Percentiles rank a stretch among this genome's conserved stretches.
Conservation (phyloP, 106 monocot species). For the Platanthera guangdongensis region DNA sequence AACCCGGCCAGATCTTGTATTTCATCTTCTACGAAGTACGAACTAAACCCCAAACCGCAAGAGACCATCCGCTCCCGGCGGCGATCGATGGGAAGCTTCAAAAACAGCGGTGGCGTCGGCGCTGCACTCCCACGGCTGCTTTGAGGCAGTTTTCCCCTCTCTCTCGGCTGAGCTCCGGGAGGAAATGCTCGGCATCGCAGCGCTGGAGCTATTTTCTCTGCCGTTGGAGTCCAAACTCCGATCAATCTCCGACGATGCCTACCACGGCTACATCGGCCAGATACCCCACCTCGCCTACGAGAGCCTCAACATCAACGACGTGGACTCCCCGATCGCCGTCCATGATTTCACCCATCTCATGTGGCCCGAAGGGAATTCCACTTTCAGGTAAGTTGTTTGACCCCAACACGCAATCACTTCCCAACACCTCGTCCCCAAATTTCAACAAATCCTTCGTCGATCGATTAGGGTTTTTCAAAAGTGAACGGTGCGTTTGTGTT, state of each 20-base stretch:
- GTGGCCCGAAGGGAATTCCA: slow-evolving; percentile 32
- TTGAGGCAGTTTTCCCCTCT: slow-evolving; percentile 23
- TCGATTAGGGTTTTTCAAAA: too few relatives aligned
- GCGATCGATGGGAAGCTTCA: slow-evolving; percentile 12
- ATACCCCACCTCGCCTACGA: slow-evolving; percentile 11
- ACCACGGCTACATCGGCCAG: slow-evolving; percentile 19
- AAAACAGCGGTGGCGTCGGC: slow-evolving; percentile 14
- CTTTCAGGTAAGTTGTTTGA: slow-evolving; percentile 22
- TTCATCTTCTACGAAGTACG: too few relatives aligned
- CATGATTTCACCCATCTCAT: slow-evolving; percentile 21
- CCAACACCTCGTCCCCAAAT: too few relatives aligned
- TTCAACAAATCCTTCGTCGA: too few relatives aligned
- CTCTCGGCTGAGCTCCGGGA: background rate
- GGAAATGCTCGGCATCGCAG: slow-evolving; percentile 9
- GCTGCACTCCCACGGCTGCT: slow-evolving; percentile 26
- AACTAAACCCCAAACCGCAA: too few relatives aligned
- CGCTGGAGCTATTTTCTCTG: slow-evolving; percentile 25
- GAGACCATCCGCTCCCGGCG: background rate
- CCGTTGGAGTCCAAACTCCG: slow-evolving; percentile 26
- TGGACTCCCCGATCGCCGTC: background rate
- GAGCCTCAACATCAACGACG: slow-evolving; percentile 29
- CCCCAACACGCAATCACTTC: too few relatives aligned
- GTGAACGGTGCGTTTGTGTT: too few relatives aligned
- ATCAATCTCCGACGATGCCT: slow-evolving; percentile 9
- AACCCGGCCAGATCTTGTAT: too few relatives aligned